Percentiles rank a stretch among this genome's conserved stretches.
phyloP scores from a whole-genome alignment of 1,284 basidiomycete species.

The Vanrija humicola region DNA sequence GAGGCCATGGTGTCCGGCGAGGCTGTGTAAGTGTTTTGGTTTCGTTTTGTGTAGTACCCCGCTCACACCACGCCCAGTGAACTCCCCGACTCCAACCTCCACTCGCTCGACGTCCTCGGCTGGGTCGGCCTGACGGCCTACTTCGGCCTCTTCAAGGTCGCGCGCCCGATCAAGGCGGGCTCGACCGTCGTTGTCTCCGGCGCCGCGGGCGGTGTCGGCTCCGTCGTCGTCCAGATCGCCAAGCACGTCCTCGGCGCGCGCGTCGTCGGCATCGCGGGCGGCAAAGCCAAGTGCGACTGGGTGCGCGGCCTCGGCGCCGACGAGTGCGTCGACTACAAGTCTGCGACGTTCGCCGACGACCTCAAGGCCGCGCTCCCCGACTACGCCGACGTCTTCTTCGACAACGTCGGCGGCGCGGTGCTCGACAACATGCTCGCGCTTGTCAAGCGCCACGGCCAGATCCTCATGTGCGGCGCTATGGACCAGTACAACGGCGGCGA shows the following conservation, averaged over 20 bases:
- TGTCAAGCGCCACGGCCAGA: conserved; percentile 45
- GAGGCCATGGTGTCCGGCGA: conserved; percentile 4
- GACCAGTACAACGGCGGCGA: conserved; percentile 9
- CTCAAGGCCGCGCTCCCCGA: conserved; percentile 5
- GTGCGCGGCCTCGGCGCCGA: conserved; percentile 47
- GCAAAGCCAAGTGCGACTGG: conserved; percentile 48
- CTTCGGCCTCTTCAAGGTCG: conserved; percentile 32
- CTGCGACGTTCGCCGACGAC: conserved; percentile 1
- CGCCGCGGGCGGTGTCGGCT: conserved; percentile 31
- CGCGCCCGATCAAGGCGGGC: conserved; percentile 24
- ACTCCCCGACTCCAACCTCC: background rate
- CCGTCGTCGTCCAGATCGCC: conserved; percentile 25
- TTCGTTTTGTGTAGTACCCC: background rate
- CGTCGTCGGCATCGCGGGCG: conserved; percentile 51
- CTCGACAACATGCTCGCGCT: conserved; percentile 42
- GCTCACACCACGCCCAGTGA: background rate
- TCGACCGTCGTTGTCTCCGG: conserved; percentile 40
- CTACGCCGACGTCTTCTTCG: conserved; percentile 39
- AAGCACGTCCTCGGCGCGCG: conserved; percentile 36
- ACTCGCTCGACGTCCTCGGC: conserved; percentile 19
- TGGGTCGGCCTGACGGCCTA: conserved; percentile 19
- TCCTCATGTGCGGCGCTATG: conserved; percentile 47
- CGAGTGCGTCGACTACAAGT: conserved; percentile 42
- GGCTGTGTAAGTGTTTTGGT: background rate
- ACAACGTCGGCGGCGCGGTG: conserved; percentile 51